These are phyloP conservation scores for Flaveria linearis DNA, from an alignment of 129 eudicot species.

Conservation along the genomic window DNA sequence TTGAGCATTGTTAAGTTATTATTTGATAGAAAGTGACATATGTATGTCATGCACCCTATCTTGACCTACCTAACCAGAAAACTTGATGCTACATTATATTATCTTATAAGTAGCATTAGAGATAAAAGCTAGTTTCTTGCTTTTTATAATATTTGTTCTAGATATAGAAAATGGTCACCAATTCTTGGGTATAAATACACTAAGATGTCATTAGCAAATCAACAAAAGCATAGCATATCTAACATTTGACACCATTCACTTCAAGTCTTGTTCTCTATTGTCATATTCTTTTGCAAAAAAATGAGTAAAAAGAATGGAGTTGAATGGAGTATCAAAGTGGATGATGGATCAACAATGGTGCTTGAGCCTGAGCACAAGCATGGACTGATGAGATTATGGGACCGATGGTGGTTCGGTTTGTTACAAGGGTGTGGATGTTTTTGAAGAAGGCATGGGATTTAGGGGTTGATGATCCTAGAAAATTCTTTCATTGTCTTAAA, in stretches of 20 bases:
- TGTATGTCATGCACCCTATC: slow-evolving; percentile 47
- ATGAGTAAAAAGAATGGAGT: slow-evolving; percentile 48
- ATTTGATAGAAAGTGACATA: slow-evolving; percentile 33
- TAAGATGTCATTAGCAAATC: slow-evolving; percentile 17
- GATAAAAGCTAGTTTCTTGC: slow-evolving; percentile 13
- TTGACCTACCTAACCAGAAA: slow-evolving; percentile 47
- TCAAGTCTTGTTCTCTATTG: not conserved
- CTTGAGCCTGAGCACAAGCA: slow-evolving; percentile 38
- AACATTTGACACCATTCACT: slow-evolving; percentile 26
- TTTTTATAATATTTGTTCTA: slow-evolving; percentile 16
- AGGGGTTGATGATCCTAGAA: slow-evolving; percentile 67
- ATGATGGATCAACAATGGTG: slow-evolving; percentile 43
- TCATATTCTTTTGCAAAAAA: not conserved
- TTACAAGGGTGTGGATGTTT: slow-evolving; percentile 32
- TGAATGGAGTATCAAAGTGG: slow-evolving; percentile 59
- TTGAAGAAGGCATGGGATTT: slow-evolving; percentile 53
- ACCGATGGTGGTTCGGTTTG: slow-evolving; percentile 23
- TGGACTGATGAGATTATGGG: slow-evolving; percentile 31
- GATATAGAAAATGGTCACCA: slow-evolving; percentile 31
- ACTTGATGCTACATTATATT: slow-evolving; percentile 28
- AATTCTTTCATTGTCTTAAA: slow-evolving; percentile 58
- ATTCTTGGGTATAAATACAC: slow-evolving; percentile 35
- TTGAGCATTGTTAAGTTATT: slow-evolving; percentile 34
- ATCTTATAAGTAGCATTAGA: slow-evolving; percentile 2
- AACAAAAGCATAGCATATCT: slow-evolving; percentile 18